phyloP scores from a whole-genome alignment of 1,284 basidiomycete species.

The Cerrena zonata region DNA sequence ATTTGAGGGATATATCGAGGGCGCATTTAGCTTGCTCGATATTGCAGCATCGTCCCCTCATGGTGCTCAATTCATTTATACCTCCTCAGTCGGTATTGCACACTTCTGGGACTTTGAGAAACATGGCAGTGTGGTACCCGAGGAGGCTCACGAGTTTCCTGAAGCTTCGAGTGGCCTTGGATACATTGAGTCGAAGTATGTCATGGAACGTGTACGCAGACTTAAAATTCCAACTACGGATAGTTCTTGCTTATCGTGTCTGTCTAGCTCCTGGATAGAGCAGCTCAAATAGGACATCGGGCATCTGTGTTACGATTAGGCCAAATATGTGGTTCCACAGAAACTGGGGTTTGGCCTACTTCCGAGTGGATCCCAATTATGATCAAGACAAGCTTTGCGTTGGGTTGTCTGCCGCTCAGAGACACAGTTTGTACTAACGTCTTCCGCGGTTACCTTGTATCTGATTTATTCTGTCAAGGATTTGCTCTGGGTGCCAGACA shows the following conservation, averaged over 20 bases:
- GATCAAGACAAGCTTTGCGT: slow-evolving; percentile 11
- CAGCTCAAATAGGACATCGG: slow-evolving; percentile 4
- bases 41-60: slow-evolving; percentile 13
- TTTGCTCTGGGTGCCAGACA: slow-evolving; percentile 14
- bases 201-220: slow-evolving; percentile 10
- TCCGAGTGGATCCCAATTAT: slow-evolving; percentile 16
- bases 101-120: slow-evolving; percentile 7
- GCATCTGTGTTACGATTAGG: slow-evolving; percentile 11
- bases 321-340: slow-evolving; percentile 13
- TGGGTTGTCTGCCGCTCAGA: slow-evolving; percentile 4
- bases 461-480: slow-evolving; percentile 1
- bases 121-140: slow-evolving; percentile 11
- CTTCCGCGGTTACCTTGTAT: neutral
- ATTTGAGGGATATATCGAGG: slow-evolving; percentile 17
- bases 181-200: slow-evolving; percentile 14
- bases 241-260: neutral
- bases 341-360: slow-evolving; percentile 13
- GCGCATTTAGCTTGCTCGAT: slow-evolving; percentile 16
- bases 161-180: slow-evolving; percentile 6
- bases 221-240: neutral
- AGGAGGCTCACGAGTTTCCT: slow-evolving; percentile 8
- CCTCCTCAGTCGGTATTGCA: slow-evolving; percentile 29
- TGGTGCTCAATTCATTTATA: slow-evolving; percentile 26
- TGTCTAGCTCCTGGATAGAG: slow-evolving; percentile 10
- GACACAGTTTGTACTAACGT: slow-evolving; percentile 17